These are phyloP conservation scores for Corylus heterophylla DNA, from an alignment of 306 rosid genomes.

Conservation along the genomic window DNA sequence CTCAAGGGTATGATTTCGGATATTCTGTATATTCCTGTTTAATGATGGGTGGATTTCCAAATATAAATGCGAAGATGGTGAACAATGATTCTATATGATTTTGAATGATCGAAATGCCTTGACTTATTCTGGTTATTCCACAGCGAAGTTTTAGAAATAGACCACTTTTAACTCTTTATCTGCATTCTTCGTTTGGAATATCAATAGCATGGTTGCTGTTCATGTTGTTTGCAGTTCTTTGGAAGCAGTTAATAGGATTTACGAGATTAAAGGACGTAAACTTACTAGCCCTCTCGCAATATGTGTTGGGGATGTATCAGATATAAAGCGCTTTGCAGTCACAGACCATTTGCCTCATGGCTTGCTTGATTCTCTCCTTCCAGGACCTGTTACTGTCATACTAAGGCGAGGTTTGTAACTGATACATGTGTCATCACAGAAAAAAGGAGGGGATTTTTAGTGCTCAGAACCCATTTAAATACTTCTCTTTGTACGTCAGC, in stretches of 20 bases:
- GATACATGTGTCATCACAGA: background rate
- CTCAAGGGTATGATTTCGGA: background rate
- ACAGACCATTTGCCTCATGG: slow-evolving; percentile 70
- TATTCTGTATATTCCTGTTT: too few relatives aligned
- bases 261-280: slow-evolving; percentile 79
- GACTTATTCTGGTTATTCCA: background rate
- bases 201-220: slow-evolving; percentile 4
- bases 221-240: slow-evolving; percentile 53
- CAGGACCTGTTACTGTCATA: slow-evolving; percentile 92
- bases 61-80: background rate
- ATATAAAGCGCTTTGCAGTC: slow-evolving; percentile 63
- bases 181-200: background rate
- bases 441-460: background rate
- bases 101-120: background rate
- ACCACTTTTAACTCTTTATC: background rate
- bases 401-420: slow-evolving; percentile 66
- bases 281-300: slow-evolving; percentile 82
- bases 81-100: background rate
- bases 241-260: slow-evolving; percentile 74
- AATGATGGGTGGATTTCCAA: background rate
- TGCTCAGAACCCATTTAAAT: background rate
- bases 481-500: background rate
- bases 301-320: slow-evolving; percentile 75
- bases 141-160: slow-evolving; percentile 8
- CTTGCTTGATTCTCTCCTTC: slow-evolving; percentile 78